Evolutionary conservation across 2,329 filamentous ascomycete genomes (phyloP).

Genomic region (Lachnellula suecica): DNA sequence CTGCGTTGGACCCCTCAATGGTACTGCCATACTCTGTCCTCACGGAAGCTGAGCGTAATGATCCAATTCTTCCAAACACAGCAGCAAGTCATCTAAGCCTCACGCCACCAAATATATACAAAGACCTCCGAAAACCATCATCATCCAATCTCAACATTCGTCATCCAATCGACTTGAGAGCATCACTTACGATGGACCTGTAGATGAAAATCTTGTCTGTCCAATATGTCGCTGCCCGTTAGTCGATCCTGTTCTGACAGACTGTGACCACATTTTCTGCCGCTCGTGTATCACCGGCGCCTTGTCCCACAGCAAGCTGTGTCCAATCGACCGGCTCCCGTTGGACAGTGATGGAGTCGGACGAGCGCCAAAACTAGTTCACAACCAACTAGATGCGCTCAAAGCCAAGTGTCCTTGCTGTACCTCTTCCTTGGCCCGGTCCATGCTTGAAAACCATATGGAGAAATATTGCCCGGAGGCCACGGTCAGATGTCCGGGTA

Average conservation of each 20-base stretch:
- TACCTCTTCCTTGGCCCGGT: conserved; percentile 47
- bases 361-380: conserved; percentile 44
- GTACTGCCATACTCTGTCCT: conserved; percentile 2
- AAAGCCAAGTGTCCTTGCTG: conserved; percentile 62
- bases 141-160: conserved; percentile 17
- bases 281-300: conserved; percentile 52
- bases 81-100: conserved; percentile 10
- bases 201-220: conserved; percentile 40
- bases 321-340: conserved; percentile 58
- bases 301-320: conserved; percentile 43
- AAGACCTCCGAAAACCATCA: not conserved
- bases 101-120: conserved; percentile 2
- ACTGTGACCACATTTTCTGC: conserved; percentile 67
- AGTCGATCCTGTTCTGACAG: conserved; percentile 58
- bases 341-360: conserved; percentile 36
- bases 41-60: not conserved
- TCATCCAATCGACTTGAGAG: conserved; percentile 33
- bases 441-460: conserved; percentile 55
- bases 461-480: conserved; percentile 56
- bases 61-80: conserved; percentile 6
- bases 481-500: conserved; percentile 51
- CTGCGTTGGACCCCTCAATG: conserved; percentile 6
- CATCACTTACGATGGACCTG: conserved; percentile 34
- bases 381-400: conserved; percentile 61
- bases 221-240: conserved; percentile 58